A percentile compares a stretch with the other conserved stretches of the same genome.
Conservation (phyloP, 306 rosid genomes). For the Coriaria nepalensis region DNA sequence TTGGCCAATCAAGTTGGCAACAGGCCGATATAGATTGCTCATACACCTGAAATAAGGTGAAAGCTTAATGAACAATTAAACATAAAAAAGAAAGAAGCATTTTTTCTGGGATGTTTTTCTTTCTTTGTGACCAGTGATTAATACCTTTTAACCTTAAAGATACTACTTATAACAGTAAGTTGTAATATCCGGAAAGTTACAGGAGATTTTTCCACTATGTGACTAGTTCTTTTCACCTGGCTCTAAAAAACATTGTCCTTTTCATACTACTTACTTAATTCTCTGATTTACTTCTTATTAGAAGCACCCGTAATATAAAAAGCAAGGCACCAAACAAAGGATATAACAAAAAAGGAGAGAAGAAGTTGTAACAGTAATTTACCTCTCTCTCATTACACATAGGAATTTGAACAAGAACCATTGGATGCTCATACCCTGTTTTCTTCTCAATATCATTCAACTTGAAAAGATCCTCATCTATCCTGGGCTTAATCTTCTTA, state of each 20-base stretch:
- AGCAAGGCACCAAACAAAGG: not conserved
- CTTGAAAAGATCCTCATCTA: conserved; percentile 37
- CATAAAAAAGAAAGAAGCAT: no score
- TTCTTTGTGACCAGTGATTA: no score
- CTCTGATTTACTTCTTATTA: not conserved
- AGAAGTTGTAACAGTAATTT: conserved; percentile 12
- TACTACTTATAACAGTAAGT: not conserved
- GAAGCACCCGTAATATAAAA: no score
- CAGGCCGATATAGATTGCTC: conserved; percentile 92
- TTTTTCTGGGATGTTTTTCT: no score
- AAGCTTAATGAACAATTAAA: no score
- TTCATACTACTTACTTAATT: conserved; percentile 1
- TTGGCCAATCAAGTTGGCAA: conserved; percentile 87
- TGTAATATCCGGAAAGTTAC: not conserved
- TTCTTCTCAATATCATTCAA: conserved; percentile 47
- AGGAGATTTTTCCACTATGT: not conserved
- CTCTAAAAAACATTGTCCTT: not conserved
- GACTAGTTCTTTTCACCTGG: not conserved
- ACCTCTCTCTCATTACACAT: conserved; percentile 98
- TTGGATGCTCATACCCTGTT: conserved; percentile 44
- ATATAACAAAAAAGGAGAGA: not conserved
- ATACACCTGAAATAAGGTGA: conserved; percentile 47
- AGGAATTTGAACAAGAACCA: conserved; percentile 89
- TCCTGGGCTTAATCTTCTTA: conserved; percentile 60
- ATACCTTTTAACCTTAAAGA: not conserved